phyloP scores from a whole-genome alignment of 2,329 filamentous ascomycete genomes.

The Alternaria sp. region DNA sequence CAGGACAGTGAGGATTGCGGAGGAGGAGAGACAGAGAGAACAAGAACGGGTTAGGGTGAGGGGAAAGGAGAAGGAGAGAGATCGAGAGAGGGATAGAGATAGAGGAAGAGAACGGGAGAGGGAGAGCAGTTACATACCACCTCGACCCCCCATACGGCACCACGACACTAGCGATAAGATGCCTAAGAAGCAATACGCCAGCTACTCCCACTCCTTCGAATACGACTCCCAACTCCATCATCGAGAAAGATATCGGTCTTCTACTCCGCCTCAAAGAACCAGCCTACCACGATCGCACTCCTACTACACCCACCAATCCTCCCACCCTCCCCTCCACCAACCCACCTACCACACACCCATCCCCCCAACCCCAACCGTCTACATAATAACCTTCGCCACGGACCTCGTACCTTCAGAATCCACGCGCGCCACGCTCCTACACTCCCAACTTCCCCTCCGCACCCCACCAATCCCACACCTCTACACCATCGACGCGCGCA shows the following conservation, averaged over 20 bases:
- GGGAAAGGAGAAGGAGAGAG: background rate
- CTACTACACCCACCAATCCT: background rate
- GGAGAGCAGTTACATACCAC: background rate
- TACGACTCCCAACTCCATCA: background rate
- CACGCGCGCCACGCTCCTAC: constrained; percentile 11
- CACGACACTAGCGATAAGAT: background rate
- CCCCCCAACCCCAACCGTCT: constrained; percentile 24
- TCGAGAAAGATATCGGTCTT: background rate
- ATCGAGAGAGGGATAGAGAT: background rate
- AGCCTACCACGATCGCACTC: background rate
- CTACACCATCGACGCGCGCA: constrained; percentile 32
- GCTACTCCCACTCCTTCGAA: background rate
- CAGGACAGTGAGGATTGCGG: background rate
- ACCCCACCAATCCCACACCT: constrained; percentile 21
- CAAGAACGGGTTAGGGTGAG: background rate
- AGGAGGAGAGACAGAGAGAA: background rate
- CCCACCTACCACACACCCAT: background rate
- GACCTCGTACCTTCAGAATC: constrained; percentile 3
- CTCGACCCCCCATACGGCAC: background rate
- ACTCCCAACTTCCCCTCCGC: constrained; percentile 18
- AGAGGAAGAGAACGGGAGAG: background rate
- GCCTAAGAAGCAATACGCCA: background rate
- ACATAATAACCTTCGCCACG: constrained; percentile 32
- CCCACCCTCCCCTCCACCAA: background rate
- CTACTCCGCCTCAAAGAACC: background rate